phyloP scores from a whole-genome alignment of 169 alveolate species.

The Eimeria brunetti region DNA sequence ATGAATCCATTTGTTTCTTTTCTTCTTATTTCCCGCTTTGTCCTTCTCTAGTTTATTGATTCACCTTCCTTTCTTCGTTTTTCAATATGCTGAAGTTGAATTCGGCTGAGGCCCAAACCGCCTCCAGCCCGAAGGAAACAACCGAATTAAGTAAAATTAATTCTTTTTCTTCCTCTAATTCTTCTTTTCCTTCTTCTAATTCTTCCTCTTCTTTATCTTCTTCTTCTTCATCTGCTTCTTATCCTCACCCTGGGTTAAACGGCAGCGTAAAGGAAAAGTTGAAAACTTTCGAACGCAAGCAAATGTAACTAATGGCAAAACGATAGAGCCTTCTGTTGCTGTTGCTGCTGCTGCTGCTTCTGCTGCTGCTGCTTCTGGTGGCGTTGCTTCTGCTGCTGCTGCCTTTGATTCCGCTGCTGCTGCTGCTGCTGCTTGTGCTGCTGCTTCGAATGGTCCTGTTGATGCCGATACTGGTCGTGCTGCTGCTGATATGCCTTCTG shows the following conservation, averaged over 20 bases:
- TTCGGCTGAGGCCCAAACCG: not conserved
- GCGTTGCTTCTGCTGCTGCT: not conserved
- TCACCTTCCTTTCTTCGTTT: not conserved
- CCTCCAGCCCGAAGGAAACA: not conserved
- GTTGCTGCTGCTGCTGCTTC: not conserved
- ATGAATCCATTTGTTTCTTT: not conserved
- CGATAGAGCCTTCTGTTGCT: not conserved
- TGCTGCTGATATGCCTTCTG: no score
- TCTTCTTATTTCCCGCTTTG: not conserved
- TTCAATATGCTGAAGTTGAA: not conserved
- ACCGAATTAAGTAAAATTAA: no score
- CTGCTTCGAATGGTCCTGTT: no score
- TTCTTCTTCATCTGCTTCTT: no score
- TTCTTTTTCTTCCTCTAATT: no score
- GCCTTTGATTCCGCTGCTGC: not conserved
- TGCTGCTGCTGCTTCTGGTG: not conserved
- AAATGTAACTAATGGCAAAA: not conserved
- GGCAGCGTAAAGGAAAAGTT: conserved; percentile 43
- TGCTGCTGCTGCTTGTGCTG: not conserved
- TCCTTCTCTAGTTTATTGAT: not conserved
- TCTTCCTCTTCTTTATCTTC: no score
- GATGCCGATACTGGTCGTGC: no score
- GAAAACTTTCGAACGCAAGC: conserved; percentile 6
- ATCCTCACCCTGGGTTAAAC: no score
- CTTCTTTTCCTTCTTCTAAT: no score